Evolutionary conservation across 345 rosid species (phyloP).

Genomic region (sweet orange (Citrus sinensis)): DVS_A1.0 CM039162.1:26409001-26409500

Average conservation of each 20-base stretch:
- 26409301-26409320: background rate
- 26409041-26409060: slow-evolving; percentile 35
- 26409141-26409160: slow-evolving; percentile 45
- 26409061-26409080: background rate
- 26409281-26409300: background rate
- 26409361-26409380: background rate
- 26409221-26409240: background rate
- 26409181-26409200: background rate
- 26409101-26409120: background rate
- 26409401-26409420: background rate
- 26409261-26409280: background rate
- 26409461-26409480: background rate
- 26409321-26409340: background rate
- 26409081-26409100: background rate
- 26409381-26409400: background rate
- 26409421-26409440: background rate
- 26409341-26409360: background rate
- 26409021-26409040: slow-evolving; percentile 65
- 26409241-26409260: background rate
- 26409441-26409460: background rate
- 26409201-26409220: background rate
- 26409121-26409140: slow-evolving; percentile 20
- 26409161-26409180: slow-evolving; percentile 26
- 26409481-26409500: no score
- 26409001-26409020: slow-evolving; percentile 49